Base-by-base conservation (phyloP, 352 stramenopile genomes). In the Phytophthora hibernalis region DNA sequence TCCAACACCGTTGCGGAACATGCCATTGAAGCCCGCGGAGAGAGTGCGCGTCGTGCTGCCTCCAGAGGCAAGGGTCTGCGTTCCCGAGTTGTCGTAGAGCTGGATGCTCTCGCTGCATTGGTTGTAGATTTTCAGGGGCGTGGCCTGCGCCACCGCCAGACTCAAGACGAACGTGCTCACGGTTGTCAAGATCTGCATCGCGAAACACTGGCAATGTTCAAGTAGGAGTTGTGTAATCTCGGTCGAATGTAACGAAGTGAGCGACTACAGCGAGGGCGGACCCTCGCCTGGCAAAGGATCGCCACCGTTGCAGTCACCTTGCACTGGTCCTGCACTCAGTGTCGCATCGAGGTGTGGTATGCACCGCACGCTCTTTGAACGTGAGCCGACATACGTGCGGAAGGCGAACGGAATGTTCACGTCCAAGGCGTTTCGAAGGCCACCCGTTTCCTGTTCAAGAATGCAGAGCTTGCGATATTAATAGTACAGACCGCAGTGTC, bases 31-130 rank as follows among this genome's bases (percentile, higher is more conserved):
- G 11, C 77, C 78, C 15, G 51, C 43, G 10, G 65, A 13, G 15
- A 90, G 72, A 18, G 66, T 69, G 5, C 72, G 68, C 9, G 63
- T 67, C 11, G 70, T 82, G 18, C 70, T 82, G 31, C 52, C 55
- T 40, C 77, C 79, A 0, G 69, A 16, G 0, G 70, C 76, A 45
- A 90, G 61, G 24, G 55, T 72, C 56, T 82, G 66, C 4, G 76
- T 79, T 16, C 57, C 66, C 26, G 33, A 70, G 71, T 90, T 90
- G 67, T 90, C 79, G 65, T 86, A 87, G 15, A 90, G 58, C 50
- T 78, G 48, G 64, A 90, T 83, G 38, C 51, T 59, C 47, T 82
- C 64, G 11, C 53, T 44, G 49, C 80, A 89, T 28, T 81, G 59
- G 71, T 90, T 90, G 37, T 70, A 71, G 56, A 90, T 80, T 18